These are phyloP conservation scores for Guyanaporus albipodus DNA, from an alignment of 768 basidiomycete species.

Conservation along the genomic window DNA sequence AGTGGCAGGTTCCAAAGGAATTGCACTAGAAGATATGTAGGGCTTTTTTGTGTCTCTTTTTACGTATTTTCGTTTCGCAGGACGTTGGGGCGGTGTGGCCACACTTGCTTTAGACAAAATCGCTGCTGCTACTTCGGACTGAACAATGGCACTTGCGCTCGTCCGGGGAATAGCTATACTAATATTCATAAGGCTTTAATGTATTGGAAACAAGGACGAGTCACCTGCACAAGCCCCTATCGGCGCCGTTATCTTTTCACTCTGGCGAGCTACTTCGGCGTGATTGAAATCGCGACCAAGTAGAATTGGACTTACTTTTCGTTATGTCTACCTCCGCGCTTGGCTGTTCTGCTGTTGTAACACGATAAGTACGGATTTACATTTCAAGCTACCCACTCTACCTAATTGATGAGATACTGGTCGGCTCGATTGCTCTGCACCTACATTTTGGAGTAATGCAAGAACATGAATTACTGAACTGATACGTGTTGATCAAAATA, in stretches of 20 bases:
- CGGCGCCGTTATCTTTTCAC: not conserved
- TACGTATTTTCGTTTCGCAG: constrained; percentile 5
- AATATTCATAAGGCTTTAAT: constrained; percentile 17
- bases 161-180: constrained; percentile 22
- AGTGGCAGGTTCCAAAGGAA: not conserved
- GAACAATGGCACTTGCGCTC: constrained; percentile 14
- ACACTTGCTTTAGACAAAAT: constrained; percentile 12
- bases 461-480: not conserved
- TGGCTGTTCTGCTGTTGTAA: not conserved
- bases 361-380: constrained; percentile 1
- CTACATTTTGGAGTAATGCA: constrained; percentile 3
- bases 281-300: constrained; percentile 1
- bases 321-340: not conserved
- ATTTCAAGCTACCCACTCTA: constrained; percentile 1
- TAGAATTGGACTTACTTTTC: constrained; percentile 8
- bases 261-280: constrained; percentile 6
- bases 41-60: constrained; percentile 10
- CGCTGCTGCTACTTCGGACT: constrained; percentile 17
- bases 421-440: not conserved
- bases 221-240: constrained; percentile 14
- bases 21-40: not conserved
- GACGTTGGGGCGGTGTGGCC: constrained; percentile 5
- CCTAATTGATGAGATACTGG: constrained; percentile 6
- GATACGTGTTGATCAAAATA: not conserved
- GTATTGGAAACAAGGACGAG: constrained; percentile 2